A percentile compares a stretch with the other conserved stretches of the same genome.
These are phyloP conservation scores for Aegilops speltoides DNA, from an alignment of 176 grass and related monocot genomes.

Conservation along the genomic window DNA sequence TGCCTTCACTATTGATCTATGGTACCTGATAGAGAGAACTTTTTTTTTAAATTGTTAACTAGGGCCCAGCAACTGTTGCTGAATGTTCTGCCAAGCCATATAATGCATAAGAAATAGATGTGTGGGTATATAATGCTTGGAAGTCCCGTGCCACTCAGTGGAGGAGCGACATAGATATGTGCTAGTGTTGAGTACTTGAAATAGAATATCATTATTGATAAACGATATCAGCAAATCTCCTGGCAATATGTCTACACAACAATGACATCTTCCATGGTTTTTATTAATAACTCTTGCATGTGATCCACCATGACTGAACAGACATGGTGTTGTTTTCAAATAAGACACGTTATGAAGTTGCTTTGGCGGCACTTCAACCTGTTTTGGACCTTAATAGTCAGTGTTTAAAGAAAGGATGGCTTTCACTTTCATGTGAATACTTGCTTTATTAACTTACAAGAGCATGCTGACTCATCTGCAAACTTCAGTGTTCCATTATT, in stretches of 20 bases:
- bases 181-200: not conserved
- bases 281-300: not conserved
- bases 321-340: not conserved
- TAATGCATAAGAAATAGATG: not conserved
- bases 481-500: not conserved
- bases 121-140: not conserved
- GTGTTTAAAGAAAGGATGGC: not conserved
- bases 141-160: not conserved
- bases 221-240: conserved; percentile 5
- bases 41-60: not conserved
- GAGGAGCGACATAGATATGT: not conserved
- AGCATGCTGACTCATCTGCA: conserved; percentile 41
- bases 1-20: not conserved
- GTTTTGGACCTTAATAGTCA: not conserved
- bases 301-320: conserved; percentile 20
- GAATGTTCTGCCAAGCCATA: not conserved
- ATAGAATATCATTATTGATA: not conserved
- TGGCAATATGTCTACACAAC: not conserved
- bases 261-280: conserved; percentile 10
- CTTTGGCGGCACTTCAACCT: conserved; percentile 11
- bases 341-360: not conserved
- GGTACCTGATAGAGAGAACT: not conserved
- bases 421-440: conserved; percentile 30
- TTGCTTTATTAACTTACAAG: conserved; percentile 29
- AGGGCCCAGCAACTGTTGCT: not conserved